These are phyloP conservation scores for Plasmodium cynomolgi DNA, from an alignment of 169 alveolate genomes.

Conservation along the genomic window DNA sequence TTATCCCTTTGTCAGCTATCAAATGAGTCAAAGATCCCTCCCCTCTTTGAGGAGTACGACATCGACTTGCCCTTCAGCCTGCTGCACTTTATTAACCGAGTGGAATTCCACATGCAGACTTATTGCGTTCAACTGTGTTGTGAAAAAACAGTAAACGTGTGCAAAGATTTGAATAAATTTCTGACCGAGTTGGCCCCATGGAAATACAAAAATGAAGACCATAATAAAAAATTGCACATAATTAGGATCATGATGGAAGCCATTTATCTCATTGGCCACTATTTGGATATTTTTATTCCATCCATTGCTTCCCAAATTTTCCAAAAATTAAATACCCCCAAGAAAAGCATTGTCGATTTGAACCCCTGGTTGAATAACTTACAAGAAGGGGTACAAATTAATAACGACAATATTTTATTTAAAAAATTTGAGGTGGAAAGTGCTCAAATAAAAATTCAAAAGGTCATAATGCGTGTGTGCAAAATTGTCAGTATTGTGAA, in stretches of 20 bases:
- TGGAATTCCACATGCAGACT: slow-evolving; percentile 68
- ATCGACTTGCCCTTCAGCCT: slow-evolving; percentile 85
- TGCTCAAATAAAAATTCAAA: slow-evolving; percentile 40
- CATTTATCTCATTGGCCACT: slow-evolving; percentile 89
- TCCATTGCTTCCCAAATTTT: slow-evolving; percentile 86
- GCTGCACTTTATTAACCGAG: slow-evolving; percentile 77
- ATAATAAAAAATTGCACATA: slow-evolving; percentile 79
- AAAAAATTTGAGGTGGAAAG: slow-evolving; percentile 61
- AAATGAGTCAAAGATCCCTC: slow-evolving; percentile 84
- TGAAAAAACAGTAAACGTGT: slow-evolving; percentile 83
- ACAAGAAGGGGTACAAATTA: slow-evolving; percentile 41
- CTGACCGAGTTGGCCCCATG: slow-evolving; percentile 92
- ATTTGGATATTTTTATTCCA: slow-evolving; percentile 90
- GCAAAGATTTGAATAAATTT: slow-evolving; percentile 87
- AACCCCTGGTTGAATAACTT: slow-evolving; percentile 79
- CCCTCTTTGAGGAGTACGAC: slow-evolving; percentile 55
- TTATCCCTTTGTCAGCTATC: slow-evolving; percentile 82
- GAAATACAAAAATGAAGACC: slow-evolving; percentile 79
- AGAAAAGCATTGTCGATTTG: slow-evolving; percentile 74
- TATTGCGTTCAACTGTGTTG: slow-evolving; percentile 82
- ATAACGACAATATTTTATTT: slow-evolving; percentile 63
- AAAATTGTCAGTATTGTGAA: slow-evolving; percentile 41
- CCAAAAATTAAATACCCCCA: slow-evolving; percentile 83
- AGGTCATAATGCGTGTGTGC: slow-evolving; percentile 53
- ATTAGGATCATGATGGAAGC: slow-evolving; percentile 91